Conservation (phyloP, 2,329 filamentous ascomycete species). For the Diaporthe sp. region DNA sequence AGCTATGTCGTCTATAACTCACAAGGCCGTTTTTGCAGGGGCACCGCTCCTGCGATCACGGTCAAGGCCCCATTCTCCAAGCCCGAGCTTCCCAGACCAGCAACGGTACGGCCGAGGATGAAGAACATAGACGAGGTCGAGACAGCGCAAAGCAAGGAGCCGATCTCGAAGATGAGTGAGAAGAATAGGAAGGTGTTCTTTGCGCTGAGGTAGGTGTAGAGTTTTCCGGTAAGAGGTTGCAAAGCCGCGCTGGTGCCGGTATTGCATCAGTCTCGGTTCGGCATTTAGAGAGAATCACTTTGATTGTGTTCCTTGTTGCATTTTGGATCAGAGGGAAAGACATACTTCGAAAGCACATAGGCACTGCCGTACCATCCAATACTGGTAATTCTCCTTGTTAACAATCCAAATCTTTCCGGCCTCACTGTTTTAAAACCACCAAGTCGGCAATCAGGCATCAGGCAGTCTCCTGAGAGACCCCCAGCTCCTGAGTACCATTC, state of each 20-base stretch:
- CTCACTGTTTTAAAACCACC: not conserved
- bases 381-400: not conserved
- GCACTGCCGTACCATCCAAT: constrained; percentile 14
- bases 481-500: not conserved
- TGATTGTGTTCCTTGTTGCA: too few relatives aligned
- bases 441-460: too few relatives aligned
- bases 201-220: constrained; percentile 26
- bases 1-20: not conserved
- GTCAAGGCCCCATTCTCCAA: constrained; percentile 20
- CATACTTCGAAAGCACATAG: not conserved
- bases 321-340: too few relatives aligned
- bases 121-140: constrained; percentile 17
- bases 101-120: constrained; percentile 22
- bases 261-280: not conserved
- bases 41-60: not conserved
- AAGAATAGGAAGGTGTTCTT: constrained; percentile 19
- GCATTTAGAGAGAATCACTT: fast-evolving
- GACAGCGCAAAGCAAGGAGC: constrained; percentile 19
- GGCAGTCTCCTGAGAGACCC: not conserved
- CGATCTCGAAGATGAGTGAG: constrained; percentile 23
- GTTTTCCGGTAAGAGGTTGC: constrained; percentile 24
- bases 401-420: not conserved
- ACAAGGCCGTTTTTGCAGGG: constrained; percentile 20
- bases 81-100: constrained; percentile 30
- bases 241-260: constrained; percentile 3